Base-by-base conservation (phyloP, 148 eudicot genomes). In the Spergularia marina region DNA sequence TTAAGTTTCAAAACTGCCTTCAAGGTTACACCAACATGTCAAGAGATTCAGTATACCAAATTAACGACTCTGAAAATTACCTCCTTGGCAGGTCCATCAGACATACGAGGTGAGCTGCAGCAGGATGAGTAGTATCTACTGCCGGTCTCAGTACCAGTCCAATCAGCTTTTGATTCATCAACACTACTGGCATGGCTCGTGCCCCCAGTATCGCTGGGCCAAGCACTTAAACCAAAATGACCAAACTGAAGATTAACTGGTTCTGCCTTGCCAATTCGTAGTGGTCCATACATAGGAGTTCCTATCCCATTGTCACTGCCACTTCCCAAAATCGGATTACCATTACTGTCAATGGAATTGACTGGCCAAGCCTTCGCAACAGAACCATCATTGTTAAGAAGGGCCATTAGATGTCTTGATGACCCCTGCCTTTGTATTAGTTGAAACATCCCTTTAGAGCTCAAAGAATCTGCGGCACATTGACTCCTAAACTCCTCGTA, bases 351-450 rank as follows among this genome's bases (percentile, higher is more conserved):
- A 62, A 83, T 41, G 11, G 90, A 80, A 55, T 87, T 77, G 73
- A 90, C 91, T 53, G 98, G 98, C 98, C 98, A 94, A 54, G 97
- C 98, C 84, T 90, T 91, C 10, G 97, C 97, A 77, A 94, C 98
- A 78, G 98, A 94, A 25, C 98, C 98, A 62, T 94, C 98, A 34
- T 82, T 81, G 66, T 94, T 94, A 61, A 94, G 76, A 80, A 94
- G 92, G 54, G 98, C 98, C 98, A 94, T 94, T 83, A 94, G 80
- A 80, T 90, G 91, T 77, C 98, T 87, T 10, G 83, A 83, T 66
- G 97, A 94, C 49, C 96, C 98, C 76, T 91, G 79, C 81, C 98
- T 86, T 78, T 90, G 97, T 71, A 94, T 94, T 70, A 94, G 84
- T 82, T 94, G 98, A 80, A 91, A 87, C 98, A 94, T 94, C 36